Base-by-base conservation (phyloP, 306 rosid species). In the Cucurbita argyrosperma region DNA sequence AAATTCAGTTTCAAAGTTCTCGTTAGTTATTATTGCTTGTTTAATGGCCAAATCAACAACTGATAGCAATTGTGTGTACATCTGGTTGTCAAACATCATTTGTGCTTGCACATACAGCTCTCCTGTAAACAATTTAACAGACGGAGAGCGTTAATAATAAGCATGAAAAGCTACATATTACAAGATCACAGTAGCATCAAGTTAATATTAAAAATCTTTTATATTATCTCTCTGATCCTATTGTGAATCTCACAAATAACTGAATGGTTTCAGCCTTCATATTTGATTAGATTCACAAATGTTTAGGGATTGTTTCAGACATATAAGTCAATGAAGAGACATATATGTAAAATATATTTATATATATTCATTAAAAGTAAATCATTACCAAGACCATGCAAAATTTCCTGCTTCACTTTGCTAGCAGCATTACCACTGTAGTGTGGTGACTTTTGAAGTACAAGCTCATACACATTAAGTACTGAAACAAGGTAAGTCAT, bases 391-490 rank as follows among this genome's bases (percentile, higher is more conserved):
- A 93, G 94, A 80, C 89, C 87, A 26, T 89, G 96, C 84, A 93
- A 71, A 84, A 93, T 88, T 90, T 90, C 97, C 88, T 89, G 97
- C 87, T 84, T 89, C 87, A 93, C 92, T 86, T 93, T 90, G 85
- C 83, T 80, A 68, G 86, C 86, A 68, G 91, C 81, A 84, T 76
- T 83, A 19, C 84, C 84, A 81, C 71, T 68, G 82, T 86, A 86
- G 84, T 81, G 87, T 67, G 88, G 80, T 71, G 96, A 80, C 64
- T 79, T 90, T 76, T 82, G 90, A 87, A 93, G 82, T 80, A 88
- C 89, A 74, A 80, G 86, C 88, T 90, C 97, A 4, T 86, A 93
- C 61, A 83, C 85, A 87, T 86, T 87, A 78, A 93, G 86, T 47
- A 90, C 92, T 30, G 97, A 93, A 74, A 80, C 60, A 78, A 93